Evolutionary conservation across 2,329 filamentous ascomycete genomes (phyloP).

Genomic region (Venturia nashicola): DNA sequence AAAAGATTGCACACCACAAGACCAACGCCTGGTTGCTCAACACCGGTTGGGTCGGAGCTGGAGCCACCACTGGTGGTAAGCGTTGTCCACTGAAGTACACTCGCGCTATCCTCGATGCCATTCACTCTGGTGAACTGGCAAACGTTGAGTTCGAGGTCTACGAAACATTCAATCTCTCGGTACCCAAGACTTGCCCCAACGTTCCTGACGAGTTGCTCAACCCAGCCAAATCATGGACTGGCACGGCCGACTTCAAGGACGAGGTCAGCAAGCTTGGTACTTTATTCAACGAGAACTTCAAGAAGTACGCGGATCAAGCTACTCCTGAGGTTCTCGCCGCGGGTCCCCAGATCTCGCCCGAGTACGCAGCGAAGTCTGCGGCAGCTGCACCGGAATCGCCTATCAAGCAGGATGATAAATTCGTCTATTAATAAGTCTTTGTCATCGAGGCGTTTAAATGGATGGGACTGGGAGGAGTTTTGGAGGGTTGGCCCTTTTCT

Average conservation of each 20-base stretch:
- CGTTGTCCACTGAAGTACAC: constrained; percentile 98
- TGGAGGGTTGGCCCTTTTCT: background rate
- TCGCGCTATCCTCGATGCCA: constrained; percentile 92
- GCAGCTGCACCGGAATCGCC: background rate
- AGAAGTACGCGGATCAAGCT: constrained; percentile 82
- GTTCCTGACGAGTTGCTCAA: constrained; percentile 90
- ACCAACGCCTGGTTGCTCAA: constrained; percentile 97
- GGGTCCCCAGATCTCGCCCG: constrained; percentile 20
- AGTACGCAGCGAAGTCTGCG: background rate
- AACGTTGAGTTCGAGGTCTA: constrained; percentile 91
- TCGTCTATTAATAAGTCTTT: background rate
- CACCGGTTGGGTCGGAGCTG: constrained; percentile 93
- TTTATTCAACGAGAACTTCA: constrained; percentile 94
- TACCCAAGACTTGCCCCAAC: constrained; percentile 82
- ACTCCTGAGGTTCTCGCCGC: constrained; percentile 32
- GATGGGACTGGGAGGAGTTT: background rate
- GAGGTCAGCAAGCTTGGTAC: constrained; percentile 84
- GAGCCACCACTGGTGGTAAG: constrained; percentile 83
- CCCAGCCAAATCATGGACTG: constrained; percentile 86
- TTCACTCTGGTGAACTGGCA: constrained; percentile 92
- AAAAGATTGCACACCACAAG: constrained; percentile 93
- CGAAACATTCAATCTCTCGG: constrained; percentile 89
- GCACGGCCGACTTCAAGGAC: constrained; percentile 65
- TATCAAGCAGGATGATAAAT: background rate
- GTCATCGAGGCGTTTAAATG: background rate